These are phyloP conservation scores for Coemansia umbellata DNA, from an alignment of 192 early-diverging fungal species.

Conservation along the genomic window DNA sequence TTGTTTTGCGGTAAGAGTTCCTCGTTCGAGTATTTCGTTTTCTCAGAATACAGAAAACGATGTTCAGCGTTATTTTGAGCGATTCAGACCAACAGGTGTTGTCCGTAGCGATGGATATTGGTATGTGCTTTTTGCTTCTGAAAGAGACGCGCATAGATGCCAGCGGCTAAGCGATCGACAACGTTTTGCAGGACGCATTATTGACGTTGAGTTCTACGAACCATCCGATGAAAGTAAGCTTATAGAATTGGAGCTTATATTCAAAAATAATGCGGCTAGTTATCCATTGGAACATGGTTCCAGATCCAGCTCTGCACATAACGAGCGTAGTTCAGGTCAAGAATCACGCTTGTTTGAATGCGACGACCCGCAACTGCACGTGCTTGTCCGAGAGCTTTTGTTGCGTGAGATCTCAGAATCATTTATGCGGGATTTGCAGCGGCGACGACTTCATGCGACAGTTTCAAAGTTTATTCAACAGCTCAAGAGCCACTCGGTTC, in stretches of 20 bases:
- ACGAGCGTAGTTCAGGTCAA: constrained; percentile 6
- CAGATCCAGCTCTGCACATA: no score
- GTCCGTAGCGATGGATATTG: constrained; percentile 39
- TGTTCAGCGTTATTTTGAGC: constrained; percentile 35
- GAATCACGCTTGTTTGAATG: constrained; percentile 15
- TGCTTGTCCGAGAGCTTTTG: constrained; percentile 30
- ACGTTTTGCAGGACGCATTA: constrained; percentile 25
- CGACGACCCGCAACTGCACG: constrained; percentile 19
- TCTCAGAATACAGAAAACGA: constrained; percentile 25
- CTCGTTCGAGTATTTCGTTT: constrained; percentile 48
- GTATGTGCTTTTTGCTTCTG: constrained; percentile 42
- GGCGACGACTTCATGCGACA: constrained; percentile 16
- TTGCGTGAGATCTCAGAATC: constrained; percentile 40
- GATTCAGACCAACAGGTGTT: constrained; percentile 29
- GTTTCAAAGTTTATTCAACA: constrained; percentile 12
- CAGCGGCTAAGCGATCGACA: constrained; percentile 43
- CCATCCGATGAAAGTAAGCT: constrained; percentile 7
- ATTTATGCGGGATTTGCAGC: constrained; percentile 34
- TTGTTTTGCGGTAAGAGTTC: constrained; percentile 23
- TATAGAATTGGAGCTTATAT: constrained; percentile 13
- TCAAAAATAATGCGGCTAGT: no score
- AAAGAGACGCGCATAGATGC: constrained; percentile 47
- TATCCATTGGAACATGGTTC: no score
- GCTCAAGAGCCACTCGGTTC: neutral
- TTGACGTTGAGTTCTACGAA: constrained; percentile 48